Conservation (phyloP, 1,284 basidiomycete species). For the Pseudomicrostroma phylloplanum region DNA sequence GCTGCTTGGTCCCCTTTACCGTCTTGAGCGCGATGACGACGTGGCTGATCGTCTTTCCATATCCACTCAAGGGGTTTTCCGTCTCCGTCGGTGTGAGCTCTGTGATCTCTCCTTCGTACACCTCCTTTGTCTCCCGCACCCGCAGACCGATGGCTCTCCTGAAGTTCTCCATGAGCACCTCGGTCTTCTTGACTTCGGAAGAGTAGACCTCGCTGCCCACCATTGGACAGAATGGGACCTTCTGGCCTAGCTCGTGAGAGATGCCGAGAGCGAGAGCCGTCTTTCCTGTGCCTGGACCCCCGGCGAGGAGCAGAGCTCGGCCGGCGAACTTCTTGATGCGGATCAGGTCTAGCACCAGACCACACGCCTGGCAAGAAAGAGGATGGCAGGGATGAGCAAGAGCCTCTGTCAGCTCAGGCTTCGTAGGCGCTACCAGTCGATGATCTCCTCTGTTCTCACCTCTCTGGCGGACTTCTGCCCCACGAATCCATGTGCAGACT, state of each 20-base stretch:
- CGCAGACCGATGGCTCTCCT: conserved; percentile 76
- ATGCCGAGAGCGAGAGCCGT: conserved; percentile 90
- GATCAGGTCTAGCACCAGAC: conserved; percentile 81
- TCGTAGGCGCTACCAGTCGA: neutral
- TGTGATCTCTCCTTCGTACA: conserved; percentile 97
- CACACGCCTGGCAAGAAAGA: conserved; percentile 64
- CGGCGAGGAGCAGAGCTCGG: conserved; percentile 75
- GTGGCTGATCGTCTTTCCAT: conserved; percentile 96
- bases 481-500: conserved; percentile 72
- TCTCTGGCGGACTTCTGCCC: conserved; percentile 86
- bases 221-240: conserved; percentile 98
- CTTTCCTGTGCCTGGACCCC: conserved; percentile 87
- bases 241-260: conserved; percentile 84
- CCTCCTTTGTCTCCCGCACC: conserved; percentile 80
- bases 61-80: conserved; percentile 60
- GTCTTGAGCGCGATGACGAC: conserved; percentile 95
- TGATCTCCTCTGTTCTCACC: conserved; percentile 55
- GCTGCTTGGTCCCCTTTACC: conserved; percentile 94
- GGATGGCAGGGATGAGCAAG: neutral
- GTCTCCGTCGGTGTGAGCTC: conserved; percentile 81
- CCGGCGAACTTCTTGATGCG: conserved; percentile 88
- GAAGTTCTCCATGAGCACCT: conserved; percentile 93
- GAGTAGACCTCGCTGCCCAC: conserved; percentile 96
- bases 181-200: conserved; percentile 97
- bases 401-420: neutral